Evolutionary conservation across 306 rosid species (phyloP), one percentile per base, ranked within the genome.

Genomic region (Trifolium repens): DNA sequence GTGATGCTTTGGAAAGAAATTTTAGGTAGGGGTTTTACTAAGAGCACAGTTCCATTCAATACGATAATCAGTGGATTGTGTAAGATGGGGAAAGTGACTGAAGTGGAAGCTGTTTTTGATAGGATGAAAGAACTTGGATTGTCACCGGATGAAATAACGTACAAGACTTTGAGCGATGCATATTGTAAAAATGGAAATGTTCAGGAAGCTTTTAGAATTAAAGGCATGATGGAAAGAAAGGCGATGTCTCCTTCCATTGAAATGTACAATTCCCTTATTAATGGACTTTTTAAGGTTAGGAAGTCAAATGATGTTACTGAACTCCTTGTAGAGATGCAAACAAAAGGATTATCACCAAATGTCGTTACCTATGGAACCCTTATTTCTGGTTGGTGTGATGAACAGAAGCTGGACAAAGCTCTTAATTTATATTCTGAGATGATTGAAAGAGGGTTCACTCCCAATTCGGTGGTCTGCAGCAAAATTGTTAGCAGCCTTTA

Each of bases 211-310:
- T 79, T 94, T 40, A 82, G 74, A 87, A 78, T 88, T 44, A 91
- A 94, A 82, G 87, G 64, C 62, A 22, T 65, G 63, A 86, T 88
- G 91, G 96, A 91, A 72, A 74, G 66, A 54, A 84, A 83, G 62
- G 79, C 73, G 9, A 74, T 86, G 43, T 50, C 61, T 68, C 85
- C 89, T 72, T 87, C 96, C 78, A 84, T 84, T 40, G 92, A 85
- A 90, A 87, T 91, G 90, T 94, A 88, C 77, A 94, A 94, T 86
- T 94, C 96, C 72, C 88, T 94, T 67, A 83, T 91, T 72, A 37
- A 50, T 69, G 97, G 97, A 53, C 81, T 79, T 68, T 94, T 91
- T 71, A 90, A 78, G 87, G 76, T 84, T 37, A 77, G 83, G 77
- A 85, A 84, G 79, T 73, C 80, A 64, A 76, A 78, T 61, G 74